A percentile compares a stretch with the other conserved stretches of the same genome.
Evolutionary conservation across 2,329 filamentous ascomycete species (phyloP).

Genomic region (Cladophialophora psammophila): DNA sequence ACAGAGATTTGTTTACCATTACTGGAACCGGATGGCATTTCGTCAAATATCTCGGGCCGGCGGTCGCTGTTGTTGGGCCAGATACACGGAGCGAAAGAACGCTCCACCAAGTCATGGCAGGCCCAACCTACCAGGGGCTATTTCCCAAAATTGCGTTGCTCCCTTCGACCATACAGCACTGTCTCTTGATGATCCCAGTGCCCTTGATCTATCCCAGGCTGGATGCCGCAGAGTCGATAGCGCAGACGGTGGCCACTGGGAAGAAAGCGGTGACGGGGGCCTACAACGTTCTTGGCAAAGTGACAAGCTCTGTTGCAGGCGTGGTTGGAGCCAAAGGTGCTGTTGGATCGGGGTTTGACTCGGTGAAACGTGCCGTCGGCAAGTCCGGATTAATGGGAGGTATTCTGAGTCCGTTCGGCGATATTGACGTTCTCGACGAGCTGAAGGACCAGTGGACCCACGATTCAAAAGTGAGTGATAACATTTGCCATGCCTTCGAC

Average conservation of each 20-base stretch:
- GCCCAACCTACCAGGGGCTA: conserved; percentile 94
- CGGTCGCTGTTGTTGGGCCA: conserved; percentile 85
- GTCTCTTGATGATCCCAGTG: conserved; percentile 93
- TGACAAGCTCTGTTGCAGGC: conserved; percentile 92
- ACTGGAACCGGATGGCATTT: conserved; percentile 99
- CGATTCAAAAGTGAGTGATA: conserved; percentile 75
- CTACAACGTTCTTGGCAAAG: conserved; percentile 94
- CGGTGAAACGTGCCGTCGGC: conserved; percentile 94
- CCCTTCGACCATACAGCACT: conserved; percentile 93
- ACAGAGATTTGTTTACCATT: conserved; percentile 92
- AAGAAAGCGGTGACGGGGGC: conserved; percentile 97
- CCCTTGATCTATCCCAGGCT: conserved; percentile 89
- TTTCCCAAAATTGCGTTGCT: conserved; percentile 94
- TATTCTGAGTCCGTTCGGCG: conserved; percentile 93
- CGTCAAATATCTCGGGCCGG: conserved; percentile 92
- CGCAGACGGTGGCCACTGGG: conserved; percentile 88
- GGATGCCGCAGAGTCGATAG: conserved; percentile 89
- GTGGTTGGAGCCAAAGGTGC: conserved; percentile 94
- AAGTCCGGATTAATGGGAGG: conserved; percentile 96
- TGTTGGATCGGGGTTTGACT: conserved; percentile 89
- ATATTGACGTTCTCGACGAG: conserved; percentile 93
- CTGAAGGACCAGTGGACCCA: conserved; percentile 98
- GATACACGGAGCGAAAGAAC: conserved; percentile 93
- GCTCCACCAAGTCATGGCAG: conserved; percentile 89
- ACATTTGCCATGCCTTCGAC: not conserved